A percentile compares a stretch with the other conserved stretches of the same genome.
Evolutionary conservation across 1,284 basidiomycete genomes (phyloP).

Genomic region (Dichomitus squalens): DNA sequence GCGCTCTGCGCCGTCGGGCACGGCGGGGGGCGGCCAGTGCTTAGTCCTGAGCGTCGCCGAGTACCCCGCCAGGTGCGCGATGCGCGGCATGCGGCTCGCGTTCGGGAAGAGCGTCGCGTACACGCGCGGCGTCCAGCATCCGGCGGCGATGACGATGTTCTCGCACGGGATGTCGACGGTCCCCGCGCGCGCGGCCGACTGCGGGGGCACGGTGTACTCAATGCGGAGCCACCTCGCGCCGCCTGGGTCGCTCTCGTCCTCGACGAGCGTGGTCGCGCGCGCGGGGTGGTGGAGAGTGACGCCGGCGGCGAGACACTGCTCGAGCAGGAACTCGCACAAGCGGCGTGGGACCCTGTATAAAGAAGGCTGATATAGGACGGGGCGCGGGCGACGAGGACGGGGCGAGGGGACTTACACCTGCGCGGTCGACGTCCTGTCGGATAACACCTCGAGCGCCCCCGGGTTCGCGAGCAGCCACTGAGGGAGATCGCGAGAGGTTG

Average conservation of each 20-base stretch:
- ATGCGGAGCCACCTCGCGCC: conserved; percentile 23
- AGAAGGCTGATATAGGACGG: conserved; percentile 2
- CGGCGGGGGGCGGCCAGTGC: conserved; percentile 28
- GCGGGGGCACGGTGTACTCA: conserved; percentile 26
- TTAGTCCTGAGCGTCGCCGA: conserved; percentile 34
- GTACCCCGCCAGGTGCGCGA: conserved; percentile 36
- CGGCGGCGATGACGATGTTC: conserved; percentile 56
- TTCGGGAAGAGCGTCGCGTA: conserved; percentile 50
- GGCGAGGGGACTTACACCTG: conserved; percentile 41
- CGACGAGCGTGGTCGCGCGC: conserved; percentile 29
- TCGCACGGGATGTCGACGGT: conserved; percentile 39
- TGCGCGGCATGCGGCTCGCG: conserved; percentile 32
- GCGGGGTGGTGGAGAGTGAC: conserved; percentile 42
- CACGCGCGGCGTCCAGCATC: conserved; percentile 65
- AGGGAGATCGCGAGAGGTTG: conserved; percentile 19
- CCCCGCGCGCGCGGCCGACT: too few species aligned
- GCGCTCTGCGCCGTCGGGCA: not conserved
- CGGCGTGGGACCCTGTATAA: conserved; percentile 42
- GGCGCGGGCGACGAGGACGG: not conserved
- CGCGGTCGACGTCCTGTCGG: conserved; percentile 44
- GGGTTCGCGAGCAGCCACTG: conserved; percentile 31
- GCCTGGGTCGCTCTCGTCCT: conserved; percentile 10
- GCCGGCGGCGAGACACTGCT: conserved; percentile 43
- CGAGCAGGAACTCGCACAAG: conserved; percentile 55
- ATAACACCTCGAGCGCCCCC: conserved; percentile 29